Evolutionary conservation across 2,329 filamentous ascomycete genomes (phyloP).

Genomic region (Chlorencoelia australis): DNA sequence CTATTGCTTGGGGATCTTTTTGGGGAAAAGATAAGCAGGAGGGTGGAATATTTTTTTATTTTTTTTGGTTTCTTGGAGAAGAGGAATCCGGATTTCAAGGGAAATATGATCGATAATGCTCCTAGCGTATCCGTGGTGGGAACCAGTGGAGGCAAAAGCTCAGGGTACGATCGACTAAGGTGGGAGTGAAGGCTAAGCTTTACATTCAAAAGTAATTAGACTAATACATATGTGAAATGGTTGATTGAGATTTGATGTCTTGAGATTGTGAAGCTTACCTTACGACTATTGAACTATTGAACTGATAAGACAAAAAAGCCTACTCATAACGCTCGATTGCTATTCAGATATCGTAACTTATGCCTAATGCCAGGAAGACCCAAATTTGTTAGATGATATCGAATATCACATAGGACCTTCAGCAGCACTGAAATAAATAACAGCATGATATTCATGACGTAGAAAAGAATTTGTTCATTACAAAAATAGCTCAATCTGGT

Average conservation of each 20-base stretch:
- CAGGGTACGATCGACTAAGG: conserved; percentile 20
- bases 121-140: conserved; percentile 51
- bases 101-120: conserved; percentile 44
- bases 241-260: neutral
- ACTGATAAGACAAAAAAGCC: neutral
- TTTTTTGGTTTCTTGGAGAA: conserved; percentile 44
- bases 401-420: neutral
- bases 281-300: neutral
- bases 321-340: too few relatives aligned
- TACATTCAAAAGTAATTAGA: too few relatives aligned
- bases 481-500: too few relatives aligned
- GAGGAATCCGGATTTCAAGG: conserved; percentile 44
- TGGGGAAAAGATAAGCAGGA: conserved; percentile 46
- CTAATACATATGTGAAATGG: neutral
- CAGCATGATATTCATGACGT: neutral
- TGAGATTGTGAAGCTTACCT: neutral
- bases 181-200: neutral
- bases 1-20: conserved; percentile 49
- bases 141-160: conserved; percentile 34
- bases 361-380: too few relatives aligned
- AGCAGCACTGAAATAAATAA: neutral
- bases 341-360: too few relatives aligned
- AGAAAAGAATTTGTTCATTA: neutral
- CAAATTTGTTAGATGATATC: neutral
- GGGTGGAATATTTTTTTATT: conserved; percentile 26